Base-by-base conservation (phyloP, 768 basidiomycete species). In the Strobilomyces confusus region DNA sequence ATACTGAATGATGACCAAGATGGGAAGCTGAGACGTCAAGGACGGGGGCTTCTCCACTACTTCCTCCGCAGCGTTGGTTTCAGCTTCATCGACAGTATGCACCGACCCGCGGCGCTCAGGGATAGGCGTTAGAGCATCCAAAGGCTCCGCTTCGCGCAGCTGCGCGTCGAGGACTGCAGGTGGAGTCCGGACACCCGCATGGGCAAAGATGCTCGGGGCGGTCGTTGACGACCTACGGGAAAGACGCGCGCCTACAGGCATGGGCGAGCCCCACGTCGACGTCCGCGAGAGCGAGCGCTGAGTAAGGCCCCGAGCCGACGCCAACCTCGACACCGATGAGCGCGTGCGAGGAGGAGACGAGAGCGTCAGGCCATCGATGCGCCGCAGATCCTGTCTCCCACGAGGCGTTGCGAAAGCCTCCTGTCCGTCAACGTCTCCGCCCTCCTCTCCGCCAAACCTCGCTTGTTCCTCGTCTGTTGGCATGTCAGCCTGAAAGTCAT, bases 1-100 rank as follows among this genome's bases (percentile, higher is more conserved):
- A 69, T 97, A 97, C 72, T 97, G 95, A 17, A 90, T 63, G 60
- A 98, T 97, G 62, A 98, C 83, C 58, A 87, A 66, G 32, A 92
- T 63, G 6, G 95, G 95, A 26, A 98, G 73, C 63, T 87, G 84
- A 20, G 84, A 85, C 57, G 81, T 71, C 57, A 91, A 67, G 13
- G 87, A 86, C 2, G 83, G 83, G 19, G 80, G 75, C 61, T 83
- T 83, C 67, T 81, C 83, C 11, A 67, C 57, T 13, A 72, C 63
- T 15, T 69, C 76, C 50, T 81, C 79, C 1, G 52, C 42, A 5
- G 72, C 58, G 37, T 74, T 75, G 25, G 52, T 56, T 41, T 54
- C 65, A 0, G 42, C 36, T 67, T 65, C 52, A 60, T 58, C 26
- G 5, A 30, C 25, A 36, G 25, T 57, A 20, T 56, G 64, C 38